phyloP scores from a whole-genome alignment of 2,329 filamentous ascomycete genomes.

The Thelonectria blattea region DNA sequence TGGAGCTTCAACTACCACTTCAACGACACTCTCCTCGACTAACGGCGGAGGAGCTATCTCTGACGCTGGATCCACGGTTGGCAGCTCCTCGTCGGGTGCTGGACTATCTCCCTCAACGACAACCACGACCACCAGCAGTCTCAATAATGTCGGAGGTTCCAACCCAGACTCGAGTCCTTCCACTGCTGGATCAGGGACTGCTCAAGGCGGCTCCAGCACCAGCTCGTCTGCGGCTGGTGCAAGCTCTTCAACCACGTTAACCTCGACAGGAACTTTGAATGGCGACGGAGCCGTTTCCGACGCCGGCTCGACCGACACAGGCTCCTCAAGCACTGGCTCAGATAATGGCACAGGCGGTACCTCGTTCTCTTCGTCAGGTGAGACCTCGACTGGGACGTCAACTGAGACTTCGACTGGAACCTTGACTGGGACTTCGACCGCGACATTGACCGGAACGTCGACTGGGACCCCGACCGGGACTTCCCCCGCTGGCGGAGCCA shows the following conservation, averaged over 20 bases:
- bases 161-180: not conserved
- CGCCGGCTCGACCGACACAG: not conserved
- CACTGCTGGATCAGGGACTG: not conserved
- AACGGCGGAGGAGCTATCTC: not conserved
- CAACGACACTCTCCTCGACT: not conserved
- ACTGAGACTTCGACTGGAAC: no score
- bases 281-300: not conserved
- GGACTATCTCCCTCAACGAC: not conserved
- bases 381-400: no score
- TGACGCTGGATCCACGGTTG: not conserved
- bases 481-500: not conserved
- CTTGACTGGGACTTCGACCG: no score
- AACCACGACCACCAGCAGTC: not conserved
- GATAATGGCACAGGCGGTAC: no score
- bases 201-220: no score
- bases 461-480: not conserved
- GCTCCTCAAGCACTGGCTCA: no score
- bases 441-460: no score
- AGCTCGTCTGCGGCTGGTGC: not conserved
- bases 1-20: no score
- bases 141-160: not conserved
- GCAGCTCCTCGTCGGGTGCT: not conserved
- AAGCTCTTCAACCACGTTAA: not conserved
- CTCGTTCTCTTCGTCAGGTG: no score
- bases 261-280: not conserved